phyloP scores from a whole-genome alignment of 2,329 filamentous ascomycete species.

The Aspergillus ruber region DNA sequence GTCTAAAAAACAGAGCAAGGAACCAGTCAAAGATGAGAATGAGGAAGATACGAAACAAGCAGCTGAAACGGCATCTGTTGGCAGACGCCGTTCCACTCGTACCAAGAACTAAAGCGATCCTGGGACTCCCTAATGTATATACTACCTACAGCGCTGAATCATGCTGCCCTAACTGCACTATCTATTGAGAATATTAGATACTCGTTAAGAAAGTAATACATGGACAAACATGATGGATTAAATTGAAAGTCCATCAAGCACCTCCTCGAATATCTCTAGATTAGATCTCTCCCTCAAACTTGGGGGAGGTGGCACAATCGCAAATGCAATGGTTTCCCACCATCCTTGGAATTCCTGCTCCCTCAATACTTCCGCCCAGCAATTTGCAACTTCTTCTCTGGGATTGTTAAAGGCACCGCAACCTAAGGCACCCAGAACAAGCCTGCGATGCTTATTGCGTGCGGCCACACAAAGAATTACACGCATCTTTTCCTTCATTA shows the following conservation, averaged over 20 bases:
- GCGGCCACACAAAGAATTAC: conserved; percentile 55
- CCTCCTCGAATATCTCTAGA: conserved; percentile 24
- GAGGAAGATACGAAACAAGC: conserved; percentile 10
- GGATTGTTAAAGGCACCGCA: conserved; percentile 64
- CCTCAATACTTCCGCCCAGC: conserved; percentile 55
- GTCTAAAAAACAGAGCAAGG: conserved; percentile 16
- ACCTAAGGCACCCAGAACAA: conserved; percentile 63
- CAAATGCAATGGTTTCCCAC: conserved; percentile 62
- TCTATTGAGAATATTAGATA: neutral
- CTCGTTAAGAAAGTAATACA: neutral
- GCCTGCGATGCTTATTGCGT: conserved; percentile 47
- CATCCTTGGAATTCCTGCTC: conserved; percentile 59
- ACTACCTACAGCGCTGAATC: neutral
- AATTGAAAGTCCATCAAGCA: conserved; percentile 23
- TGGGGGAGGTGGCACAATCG: conserved; percentile 38
- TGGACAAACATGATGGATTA: conserved; percentile 7
- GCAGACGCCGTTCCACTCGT: conserved; percentile 26
- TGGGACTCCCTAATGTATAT: neutral
- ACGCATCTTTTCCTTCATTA: conserved; percentile 59
- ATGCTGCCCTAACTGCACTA: neutral
- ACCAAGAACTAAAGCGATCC: conserved; percentile 14
- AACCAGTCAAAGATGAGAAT: conserved; percentile 18
- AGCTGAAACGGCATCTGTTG: conserved; percentile 2
- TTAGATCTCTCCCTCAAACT: conserved; percentile 19
- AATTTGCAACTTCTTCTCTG: conserved; percentile 52